phyloP scores from a whole-genome alignment of 1,284 basidiomycete species.

The Pyrrhoderma noxium region DNA sequence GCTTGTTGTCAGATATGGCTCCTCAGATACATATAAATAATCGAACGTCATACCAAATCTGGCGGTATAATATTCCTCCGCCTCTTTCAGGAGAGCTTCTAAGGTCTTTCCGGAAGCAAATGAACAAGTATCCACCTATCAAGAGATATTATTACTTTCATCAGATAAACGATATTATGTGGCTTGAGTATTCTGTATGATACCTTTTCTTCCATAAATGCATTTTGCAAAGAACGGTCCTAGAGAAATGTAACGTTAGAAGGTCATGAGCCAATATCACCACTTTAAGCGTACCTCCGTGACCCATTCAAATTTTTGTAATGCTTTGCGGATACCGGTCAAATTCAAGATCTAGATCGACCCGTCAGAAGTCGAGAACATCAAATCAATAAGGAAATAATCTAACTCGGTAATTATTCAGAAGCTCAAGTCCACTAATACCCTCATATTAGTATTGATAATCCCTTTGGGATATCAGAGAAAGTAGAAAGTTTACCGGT shows the following conservation, averaged over 20 bases:
- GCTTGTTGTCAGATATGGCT: constrained; percentile 21
- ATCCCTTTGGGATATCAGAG: not conserved
- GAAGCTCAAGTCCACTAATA: constrained; percentile 59
- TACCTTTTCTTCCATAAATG: constrained; percentile 75
- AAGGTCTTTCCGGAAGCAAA: constrained; percentile 60
- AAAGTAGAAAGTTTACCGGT: constrained; percentile 37
- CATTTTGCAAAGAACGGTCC: constrained; percentile 42
- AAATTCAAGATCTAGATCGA: constrained; percentile 73
- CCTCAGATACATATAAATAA: constrained; percentile 5
- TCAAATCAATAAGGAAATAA: too few relatives aligned
- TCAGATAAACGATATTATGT: too few relatives aligned
- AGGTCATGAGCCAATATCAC: too few relatives aligned
- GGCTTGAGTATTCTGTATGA: too few relatives aligned
- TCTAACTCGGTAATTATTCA: constrained; percentile 81
- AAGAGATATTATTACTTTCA: too few relatives aligned
- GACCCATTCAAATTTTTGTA: constrained; percentile 92
- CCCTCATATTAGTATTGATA: not conserved
- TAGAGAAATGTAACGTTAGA: not conserved
- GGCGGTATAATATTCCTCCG: constrained; percentile 66
- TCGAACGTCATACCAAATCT: constrained; percentile 60
- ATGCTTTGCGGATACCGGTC: constrained; percentile 83
- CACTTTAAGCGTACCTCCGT: constrained; percentile 45
- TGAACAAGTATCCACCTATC: constrained; percentile 53
- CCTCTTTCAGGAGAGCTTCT: constrained; percentile 61
- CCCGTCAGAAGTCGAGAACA: too few relatives aligned